phyloP scores from a whole-genome alignment of 768 basidiomycete genomes.

The Mycena galopus region DNA sequence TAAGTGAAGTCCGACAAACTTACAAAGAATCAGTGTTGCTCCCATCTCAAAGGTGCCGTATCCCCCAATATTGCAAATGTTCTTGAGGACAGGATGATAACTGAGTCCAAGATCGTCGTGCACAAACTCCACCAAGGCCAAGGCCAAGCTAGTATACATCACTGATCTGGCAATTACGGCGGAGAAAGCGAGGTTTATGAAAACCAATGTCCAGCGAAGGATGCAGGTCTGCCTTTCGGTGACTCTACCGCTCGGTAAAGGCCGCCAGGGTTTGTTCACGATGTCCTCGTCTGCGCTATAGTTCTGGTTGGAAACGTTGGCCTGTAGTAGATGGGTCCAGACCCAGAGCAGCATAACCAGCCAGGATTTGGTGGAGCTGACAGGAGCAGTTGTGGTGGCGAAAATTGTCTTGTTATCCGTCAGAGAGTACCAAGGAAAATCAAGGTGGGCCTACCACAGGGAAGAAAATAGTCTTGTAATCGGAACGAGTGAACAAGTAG shows the following conservation, averaged over 20 bases:
- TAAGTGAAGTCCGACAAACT: neutral
- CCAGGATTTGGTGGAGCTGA: neutral
- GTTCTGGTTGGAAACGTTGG: slow-evolving; percentile 20
- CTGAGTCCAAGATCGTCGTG: neutral
- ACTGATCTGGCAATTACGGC: neutral
- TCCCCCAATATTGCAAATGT: neutral
- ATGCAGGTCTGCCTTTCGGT: neutral
- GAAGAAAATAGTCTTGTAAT: neutral
- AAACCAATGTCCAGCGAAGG: neutral
- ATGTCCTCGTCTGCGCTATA: slow-evolving; percentile 15
- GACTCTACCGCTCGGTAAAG: neutral
- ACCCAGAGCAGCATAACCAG: neutral
- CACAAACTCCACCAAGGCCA: neutral
- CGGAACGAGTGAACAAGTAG: neutral
- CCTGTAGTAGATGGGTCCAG: neutral
- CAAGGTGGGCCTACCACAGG: neutral
- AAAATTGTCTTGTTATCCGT: neutral
- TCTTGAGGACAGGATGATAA: neutral
- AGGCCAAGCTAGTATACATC: neutral
- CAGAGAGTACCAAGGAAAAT: too few species aligned
- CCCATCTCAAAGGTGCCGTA: neutral
- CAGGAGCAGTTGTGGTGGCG: neutral
- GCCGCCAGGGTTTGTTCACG: slow-evolving; percentile 23
- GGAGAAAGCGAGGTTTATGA: neutral
- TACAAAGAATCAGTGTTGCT: neutral